Evolutionary conservation across 768 basidiomycete genomes (phyloP).

Genomic region (Boletus eberwhitei): DNA sequence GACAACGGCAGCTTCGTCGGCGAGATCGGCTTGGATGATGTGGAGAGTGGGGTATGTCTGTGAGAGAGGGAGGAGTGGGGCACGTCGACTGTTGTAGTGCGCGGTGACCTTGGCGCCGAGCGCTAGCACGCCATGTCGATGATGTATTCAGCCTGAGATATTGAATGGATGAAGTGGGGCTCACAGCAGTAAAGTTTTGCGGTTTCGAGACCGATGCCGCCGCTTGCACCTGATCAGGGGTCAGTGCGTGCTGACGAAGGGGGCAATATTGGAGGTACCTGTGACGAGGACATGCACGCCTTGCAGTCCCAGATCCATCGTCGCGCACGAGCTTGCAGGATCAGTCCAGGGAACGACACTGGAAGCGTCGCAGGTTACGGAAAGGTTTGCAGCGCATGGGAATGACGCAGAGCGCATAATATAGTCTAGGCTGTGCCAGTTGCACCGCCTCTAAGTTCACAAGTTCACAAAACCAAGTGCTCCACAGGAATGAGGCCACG

Average conservation of each 20-base stretch:
- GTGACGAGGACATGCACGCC: conserved; percentile 65
- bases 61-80: conserved; percentile 40
- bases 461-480: too few species aligned
- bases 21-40: conserved; percentile 51
- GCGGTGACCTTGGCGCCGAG: conserved; percentile 71
- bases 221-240: conserved; percentile 58
- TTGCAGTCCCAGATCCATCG: conserved; percentile 55
- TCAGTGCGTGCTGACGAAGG: not conserved
- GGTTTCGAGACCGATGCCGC: conserved; percentile 71
- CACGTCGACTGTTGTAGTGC: conserved; percentile 57
- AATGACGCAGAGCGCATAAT: too few species aligned
- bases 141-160: not conserved
- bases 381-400: too few species aligned
- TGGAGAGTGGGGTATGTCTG: conserved; percentile 33
- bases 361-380: too few species aligned
- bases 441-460: too few species aligned
- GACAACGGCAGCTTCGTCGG: conserved; percentile 48
- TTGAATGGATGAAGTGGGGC: conserved; percentile 8
- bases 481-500: too few species aligned
- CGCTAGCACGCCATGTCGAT: conserved; percentile 36
- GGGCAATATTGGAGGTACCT: conserved; percentile 36
- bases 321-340: not conserved
- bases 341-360: too few species aligned
- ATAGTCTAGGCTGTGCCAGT: too few species aligned
- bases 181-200: conserved; percentile 53